Conservation (phyloP, 2,329 filamentous ascomycete genomes). For the Orbilia javanica region DNA sequence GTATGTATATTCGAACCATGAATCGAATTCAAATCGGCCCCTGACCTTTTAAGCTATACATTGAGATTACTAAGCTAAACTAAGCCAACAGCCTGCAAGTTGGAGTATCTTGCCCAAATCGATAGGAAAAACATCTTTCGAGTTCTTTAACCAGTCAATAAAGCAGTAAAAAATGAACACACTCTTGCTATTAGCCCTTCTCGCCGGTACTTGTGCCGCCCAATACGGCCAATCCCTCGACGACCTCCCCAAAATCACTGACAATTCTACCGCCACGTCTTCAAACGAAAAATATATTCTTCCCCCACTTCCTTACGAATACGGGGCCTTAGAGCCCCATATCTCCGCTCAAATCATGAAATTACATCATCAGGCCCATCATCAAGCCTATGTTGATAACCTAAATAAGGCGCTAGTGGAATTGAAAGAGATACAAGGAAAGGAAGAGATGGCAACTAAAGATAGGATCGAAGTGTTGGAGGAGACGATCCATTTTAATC, state of each 20-base stretch:
- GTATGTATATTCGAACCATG: too few species aligned
- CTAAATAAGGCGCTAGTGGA: slow-evolving; percentile 76
- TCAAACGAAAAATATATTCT: slow-evolving; percentile 31
- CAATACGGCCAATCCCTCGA: slow-evolving; percentile 49
- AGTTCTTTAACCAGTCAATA: not conserved
- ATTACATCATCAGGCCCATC: slow-evolving; percentile 82
- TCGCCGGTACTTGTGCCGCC: slow-evolving; percentile 5
- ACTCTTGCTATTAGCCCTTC: not conserved
- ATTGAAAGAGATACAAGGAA: not conserved
- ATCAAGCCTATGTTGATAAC: slow-evolving; percentile 82
- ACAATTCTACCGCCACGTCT: slow-evolving; percentile 30
- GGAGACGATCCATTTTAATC: slow-evolving; percentile 75
- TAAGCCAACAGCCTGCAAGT: not conserved
- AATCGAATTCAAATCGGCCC: too few species aligned
- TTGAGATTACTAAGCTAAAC: not conserved
- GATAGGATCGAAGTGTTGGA: slow-evolving; percentile 17
- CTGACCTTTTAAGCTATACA: not conserved
- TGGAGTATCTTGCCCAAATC: not conserved
- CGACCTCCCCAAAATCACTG: slow-evolving; percentile 38
- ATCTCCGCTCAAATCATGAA: slow-evolving; percentile 85
- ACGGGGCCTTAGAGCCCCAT: slow-evolving; percentile 74
- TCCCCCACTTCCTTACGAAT: slow-evolving; percentile 37
- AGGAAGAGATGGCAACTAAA: slow-evolving; percentile 1
- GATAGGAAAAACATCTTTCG: not conserved
- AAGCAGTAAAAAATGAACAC: slow-evolving; percentile 17